Evolutionary conservation across 305 asterid species (phyloP).

Genomic region (Fraxinus angustifolia): DNA sequence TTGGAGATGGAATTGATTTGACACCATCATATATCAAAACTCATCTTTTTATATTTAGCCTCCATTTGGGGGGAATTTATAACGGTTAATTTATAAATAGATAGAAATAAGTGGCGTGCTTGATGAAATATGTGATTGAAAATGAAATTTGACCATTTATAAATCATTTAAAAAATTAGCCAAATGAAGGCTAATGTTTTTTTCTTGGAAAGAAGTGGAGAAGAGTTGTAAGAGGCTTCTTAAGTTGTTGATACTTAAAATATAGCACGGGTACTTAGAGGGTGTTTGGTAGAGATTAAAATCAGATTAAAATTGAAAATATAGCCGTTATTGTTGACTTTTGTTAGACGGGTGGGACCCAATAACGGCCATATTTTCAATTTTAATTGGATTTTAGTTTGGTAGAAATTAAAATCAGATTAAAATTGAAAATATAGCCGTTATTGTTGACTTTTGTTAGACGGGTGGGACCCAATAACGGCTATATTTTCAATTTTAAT

Average conservation of each 20-base stretch:
- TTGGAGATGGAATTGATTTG: background rate
- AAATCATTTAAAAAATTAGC: background rate
- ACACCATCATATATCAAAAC: background rate
- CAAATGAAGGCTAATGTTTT: background rate
- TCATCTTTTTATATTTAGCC: background rate
- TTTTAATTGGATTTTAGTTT: too few relatives aligned
- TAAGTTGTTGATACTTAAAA: background rate
- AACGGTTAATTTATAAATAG: background rate
- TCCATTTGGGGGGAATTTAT: background rate
- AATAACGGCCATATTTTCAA: too few relatives aligned
- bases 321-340: too few relatives aligned
- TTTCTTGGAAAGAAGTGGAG: background rate
- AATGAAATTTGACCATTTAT: background rate
- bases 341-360: too few relatives aligned
- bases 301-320: too few relatives aligned
- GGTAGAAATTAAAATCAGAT: too few relatives aligned
- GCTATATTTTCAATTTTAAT: too few relatives aligned
- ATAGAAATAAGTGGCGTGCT: background rate
- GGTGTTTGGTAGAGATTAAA: too few relatives aligned
- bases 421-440: too few relatives aligned
- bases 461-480: too few relatives aligned
- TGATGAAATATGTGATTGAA: background rate
- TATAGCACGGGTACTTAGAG: background rate
- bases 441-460: too few relatives aligned
- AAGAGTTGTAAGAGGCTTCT: background rate